Evolutionary conservation across 768 basidiomycete species (phyloP).

Genomic region (Termitomyces sp.): DNA sequence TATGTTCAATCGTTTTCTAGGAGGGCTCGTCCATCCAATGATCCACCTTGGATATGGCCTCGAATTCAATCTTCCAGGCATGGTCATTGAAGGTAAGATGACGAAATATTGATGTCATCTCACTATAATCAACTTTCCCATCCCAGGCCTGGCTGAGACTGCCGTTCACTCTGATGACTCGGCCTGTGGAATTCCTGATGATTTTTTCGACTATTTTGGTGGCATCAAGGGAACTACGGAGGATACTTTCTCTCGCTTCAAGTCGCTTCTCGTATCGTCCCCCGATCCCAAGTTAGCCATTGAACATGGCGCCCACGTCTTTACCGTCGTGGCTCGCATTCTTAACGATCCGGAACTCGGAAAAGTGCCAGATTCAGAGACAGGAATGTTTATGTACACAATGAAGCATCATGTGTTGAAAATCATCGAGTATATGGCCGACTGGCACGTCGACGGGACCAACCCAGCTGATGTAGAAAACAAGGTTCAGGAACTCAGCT

Average conservation of each 20-base stretch:
- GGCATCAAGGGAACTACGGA: not conserved
- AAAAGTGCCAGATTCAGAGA: slow-evolving; percentile 6
- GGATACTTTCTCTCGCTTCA: slow-evolving; percentile 11
- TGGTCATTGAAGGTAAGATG: slow-evolving; percentile 55
- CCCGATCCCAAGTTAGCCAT: not conserved
- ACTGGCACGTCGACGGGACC: slow-evolving; percentile 15
- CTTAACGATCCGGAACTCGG: slow-evolving; percentile 15
- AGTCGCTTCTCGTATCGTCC: slow-evolving; percentile 4
- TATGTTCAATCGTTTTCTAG: slow-evolving; percentile 47
- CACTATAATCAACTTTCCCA: too few relatives aligned
- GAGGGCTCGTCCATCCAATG: slow-evolving; percentile 57
- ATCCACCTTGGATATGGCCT: slow-evolving; percentile 63
- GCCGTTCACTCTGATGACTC: slow-evolving; percentile 38
- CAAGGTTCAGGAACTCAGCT: slow-evolving; percentile 16
- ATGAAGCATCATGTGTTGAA: slow-evolving; percentile 8
- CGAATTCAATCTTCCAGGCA: slow-evolving; percentile 56
- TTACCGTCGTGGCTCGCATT: slow-evolving; percentile 15
- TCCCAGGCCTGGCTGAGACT: slow-evolving; percentile 57
- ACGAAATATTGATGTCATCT: slow-evolving; percentile 1
- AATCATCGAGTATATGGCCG: slow-evolving; percentile 8
- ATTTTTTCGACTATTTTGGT: slow-evolving; percentile 8
- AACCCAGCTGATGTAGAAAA: slow-evolving; percentile 9
- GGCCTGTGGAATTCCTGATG: slow-evolving; percentile 15
- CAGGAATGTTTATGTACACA: slow-evolving; percentile 2
- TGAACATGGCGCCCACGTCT: slow-evolving; percentile 10